Base-by-base conservation (phyloP, 2,329 filamentous ascomycete genomes). In the Hypoxylon sp. region DNA sequence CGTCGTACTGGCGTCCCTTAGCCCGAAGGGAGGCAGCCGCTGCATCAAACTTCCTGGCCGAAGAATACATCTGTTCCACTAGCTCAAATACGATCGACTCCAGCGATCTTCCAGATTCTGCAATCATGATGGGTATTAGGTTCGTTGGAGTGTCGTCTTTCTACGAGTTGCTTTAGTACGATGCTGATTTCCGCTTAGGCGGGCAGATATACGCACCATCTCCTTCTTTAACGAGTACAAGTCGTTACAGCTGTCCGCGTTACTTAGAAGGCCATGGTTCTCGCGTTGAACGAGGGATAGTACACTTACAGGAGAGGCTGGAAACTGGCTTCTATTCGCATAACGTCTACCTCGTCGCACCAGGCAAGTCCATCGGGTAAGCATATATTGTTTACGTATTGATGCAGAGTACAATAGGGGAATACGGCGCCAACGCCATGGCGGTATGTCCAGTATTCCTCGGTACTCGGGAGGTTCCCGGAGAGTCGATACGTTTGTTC, bases 391-490 rank as follows among this genome's bases (percentile, higher is more conserved):
- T 68, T 64, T 37, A 66, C 65, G 34, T 71, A 69, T 34, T 70
- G 70, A 32, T 69, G 64, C 9, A 71, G 25, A 9, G 61, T 60
- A 34, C 58, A 66, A 45, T 60, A 72, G 11, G 64, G 51, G 23
- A 65, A 61, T 5, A 69, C 67, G 12, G 66, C 64, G 8, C 70
- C 69, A 8, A 69, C 67, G 9, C 66, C 66, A 43, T 72, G 67
- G 25, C 68, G 68, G 47, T 68, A 70, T 2, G 54, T 48, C 68
- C 70, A 70, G 56, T 72, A 70, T 39, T 72, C 68, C 5, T 69
- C 55, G 5, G 60, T 52, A 1, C 43, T 68, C 3, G 68, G 66
- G 11, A 70, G 21, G 7, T 46, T 59, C 1, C 68, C 68, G 0
- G 64, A 58, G 37, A 72, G 68, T 16, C 69, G 57, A 21, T 61